phyloP scores from a whole-genome alignment of 176 grass and related monocot genomes.

The Juncus inflexus region DNA sequence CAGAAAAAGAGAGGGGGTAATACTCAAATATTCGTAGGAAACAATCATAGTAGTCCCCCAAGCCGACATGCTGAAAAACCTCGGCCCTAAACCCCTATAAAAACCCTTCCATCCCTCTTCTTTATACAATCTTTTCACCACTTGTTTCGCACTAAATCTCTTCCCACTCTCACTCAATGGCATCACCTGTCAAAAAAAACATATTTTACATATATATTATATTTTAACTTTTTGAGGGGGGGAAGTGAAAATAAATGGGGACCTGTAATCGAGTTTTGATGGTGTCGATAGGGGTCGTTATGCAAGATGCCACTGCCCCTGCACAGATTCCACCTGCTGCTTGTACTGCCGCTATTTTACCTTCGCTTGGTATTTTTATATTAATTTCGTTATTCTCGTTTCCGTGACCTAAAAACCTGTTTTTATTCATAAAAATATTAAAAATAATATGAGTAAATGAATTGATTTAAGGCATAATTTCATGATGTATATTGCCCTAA shows the following conservation, averaged over 20 bases:
- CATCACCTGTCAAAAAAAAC: conserved; percentile 31
- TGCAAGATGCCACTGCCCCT: conserved; percentile 80
- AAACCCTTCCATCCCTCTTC: conserved; percentile 97
- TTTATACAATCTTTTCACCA: conserved; percentile 73
- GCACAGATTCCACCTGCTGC: conserved; percentile 79
- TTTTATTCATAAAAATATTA: conserved; percentile 19
- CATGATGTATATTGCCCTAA: neutral
- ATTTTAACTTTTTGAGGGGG: conserved; percentile 10
- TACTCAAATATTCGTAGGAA: conserved; percentile 97
- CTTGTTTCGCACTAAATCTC: conserved; percentile 61
- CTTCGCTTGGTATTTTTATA: conserved; percentile 38
- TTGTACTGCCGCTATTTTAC: conserved; percentile 85
- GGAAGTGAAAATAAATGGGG: conserved; percentile 4
- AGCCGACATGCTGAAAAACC: conserved; percentile 95
- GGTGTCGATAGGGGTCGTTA: conserved; percentile 92
- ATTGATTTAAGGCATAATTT: neutral
- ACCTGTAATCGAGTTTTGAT: conserved; percentile 96
- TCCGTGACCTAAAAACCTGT: conserved; percentile 57
- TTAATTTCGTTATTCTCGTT: conserved; percentile 34
- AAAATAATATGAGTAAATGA: no score
- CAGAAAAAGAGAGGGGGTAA: neutral
- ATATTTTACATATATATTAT: neutral
- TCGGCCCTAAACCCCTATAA: conserved; percentile 89
- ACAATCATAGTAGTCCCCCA: conserved; percentile 99
- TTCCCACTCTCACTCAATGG: conserved; percentile 55